phyloP scores from a whole-genome alignment of 257 asterid species.

The Rauvolfia tetraphylla region DNA sequence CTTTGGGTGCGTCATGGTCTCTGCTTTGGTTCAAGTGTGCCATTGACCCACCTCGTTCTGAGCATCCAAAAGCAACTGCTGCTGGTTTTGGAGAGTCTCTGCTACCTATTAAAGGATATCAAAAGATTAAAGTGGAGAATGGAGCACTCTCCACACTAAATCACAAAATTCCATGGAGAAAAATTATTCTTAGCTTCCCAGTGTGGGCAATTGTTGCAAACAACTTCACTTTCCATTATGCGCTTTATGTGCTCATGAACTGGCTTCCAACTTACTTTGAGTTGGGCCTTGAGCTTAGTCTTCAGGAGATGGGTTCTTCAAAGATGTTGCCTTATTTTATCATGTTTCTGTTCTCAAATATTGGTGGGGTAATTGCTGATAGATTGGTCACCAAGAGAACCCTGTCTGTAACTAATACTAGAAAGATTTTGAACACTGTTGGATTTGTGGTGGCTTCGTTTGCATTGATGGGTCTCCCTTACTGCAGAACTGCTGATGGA shows the following conservation, averaged over 20 bases:
- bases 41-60: slow-evolving; percentile 85
- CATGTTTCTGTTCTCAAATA: slow-evolving; percentile 85
- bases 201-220: slow-evolving; percentile 91
- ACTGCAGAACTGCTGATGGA: slow-evolving; percentile 69
- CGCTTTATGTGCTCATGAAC: slow-evolving; percentile 87
- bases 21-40: slow-evolving; percentile 74
- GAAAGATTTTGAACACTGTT: slow-evolving; percentile 68
- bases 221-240: slow-evolving; percentile 89
- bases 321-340: slow-evolving; percentile 87
- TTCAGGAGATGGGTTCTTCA: slow-evolving; percentile 94
- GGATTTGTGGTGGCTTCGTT: slow-evolving; percentile 76
- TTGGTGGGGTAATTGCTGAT: slow-evolving; percentile 88
- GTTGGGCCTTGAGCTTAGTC: slow-evolving; percentile 72
- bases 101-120: slow-evolving; percentile 53
- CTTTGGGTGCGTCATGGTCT: slow-evolving; percentile 77
- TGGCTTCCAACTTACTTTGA: slow-evolving; percentile 98
- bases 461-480: slow-evolving; percentile 69
- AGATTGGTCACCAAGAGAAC: slow-evolving; percentile 55
- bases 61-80: slow-evolving; percentile 84
- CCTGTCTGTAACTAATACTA: slow-evolving; percentile 63
- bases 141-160: slow-evolving; percentile 39
- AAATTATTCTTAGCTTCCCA: slow-evolving; percentile 60
- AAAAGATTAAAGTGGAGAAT: slow-evolving; percentile 48
- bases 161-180: slow-evolving; percentile 71
- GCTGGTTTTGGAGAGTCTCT: slow-evolving; percentile 73